Base-by-base conservation (phyloP, 2,329 filamentous ascomycete species). In the Metarhizium anisopliae region DNA sequence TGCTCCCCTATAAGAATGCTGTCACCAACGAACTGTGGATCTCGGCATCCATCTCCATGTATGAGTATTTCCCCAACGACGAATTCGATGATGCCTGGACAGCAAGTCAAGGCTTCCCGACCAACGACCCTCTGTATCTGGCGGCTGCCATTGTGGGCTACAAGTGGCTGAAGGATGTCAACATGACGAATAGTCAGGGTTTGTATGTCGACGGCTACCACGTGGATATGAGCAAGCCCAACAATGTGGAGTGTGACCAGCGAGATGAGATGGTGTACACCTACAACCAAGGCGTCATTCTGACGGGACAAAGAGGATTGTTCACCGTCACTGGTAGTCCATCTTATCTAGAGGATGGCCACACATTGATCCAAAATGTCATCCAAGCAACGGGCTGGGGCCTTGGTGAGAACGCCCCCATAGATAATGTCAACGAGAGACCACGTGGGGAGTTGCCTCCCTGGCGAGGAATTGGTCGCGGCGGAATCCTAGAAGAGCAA, bases 1-100 rank as follows among this genome's bases (percentile, higher is more conserved):
- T 93, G 32, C 71, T 79, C 43, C 90, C 91, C 0, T 97, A 96
- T 75, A 97, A 96, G 68, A 97, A 97, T 65, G 90, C 93, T 59
- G 95, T 97, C 63, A 97, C 93, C 35, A 96, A 96, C 66, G 84
- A 96, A 67, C 80, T 96, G 1, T 96, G 82, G 72, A 89, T 96
- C 58, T 80, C 92, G 0, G 90, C 90, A 0, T 94, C 89, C 25
- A 81, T 93, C 40, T 82, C 80, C 54, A 96, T 97, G 93, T 96
- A 95, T 67, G 79, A 94, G 5, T 81, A 93, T 66, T 95, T 92
- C 61, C 90, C 92, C 0, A 89, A 90, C 1, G 90, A 96, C 67
- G 71, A 78, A 40, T 90, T 92, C 60, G 75, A 79, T 20, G 85
- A 85, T 0, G 89, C 89, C 0, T 94, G 87, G 69, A 59, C 63